These are phyloP conservation scores for Vitis amurensis DNA, from an alignment of 164 flowering plant species.

Conservation along the genomic window DNA sequence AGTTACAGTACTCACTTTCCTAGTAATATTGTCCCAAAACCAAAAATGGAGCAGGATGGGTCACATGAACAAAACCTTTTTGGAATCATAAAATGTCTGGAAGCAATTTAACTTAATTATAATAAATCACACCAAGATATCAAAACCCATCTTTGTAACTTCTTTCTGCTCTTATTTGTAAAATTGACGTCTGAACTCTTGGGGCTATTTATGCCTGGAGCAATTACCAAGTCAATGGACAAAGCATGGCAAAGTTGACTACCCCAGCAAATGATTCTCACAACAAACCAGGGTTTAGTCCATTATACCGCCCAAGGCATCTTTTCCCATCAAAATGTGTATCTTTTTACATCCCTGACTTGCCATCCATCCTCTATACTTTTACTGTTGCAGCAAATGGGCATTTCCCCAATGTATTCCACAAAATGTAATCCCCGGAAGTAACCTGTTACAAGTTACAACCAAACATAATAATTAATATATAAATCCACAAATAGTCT, in stretches of 20 bases:
- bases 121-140: too few relatives aligned
- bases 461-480: neutral
- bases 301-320: neutral
- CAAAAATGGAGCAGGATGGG: neutral
- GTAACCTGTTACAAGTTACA: constrained; percentile 43
- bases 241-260: too few relatives aligned
- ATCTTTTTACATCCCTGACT: neutral
- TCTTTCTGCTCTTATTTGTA: too few relatives aligned
- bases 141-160: too few relatives aligned
- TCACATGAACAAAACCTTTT: neutral
- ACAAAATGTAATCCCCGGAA: constrained; percentile 92
- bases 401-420: constrained; percentile 97
- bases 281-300: neutral
- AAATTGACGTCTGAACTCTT: too few relatives aligned
- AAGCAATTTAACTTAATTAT: neutral
- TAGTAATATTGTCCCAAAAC: neutral
- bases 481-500: too few relatives aligned
- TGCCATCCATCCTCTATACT: constrained; percentile 8
- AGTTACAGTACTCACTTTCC: neutral
- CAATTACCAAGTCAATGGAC: too few relatives aligned
- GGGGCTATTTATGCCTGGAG: too few relatives aligned
- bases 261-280: too few relatives aligned
- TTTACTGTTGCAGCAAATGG: constrained; percentile 62
- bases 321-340: too few relatives aligned
- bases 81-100: neutral